Base-by-base conservation (phyloP, 768 basidiomycete species). In the Mrakia gelida region DNA sequence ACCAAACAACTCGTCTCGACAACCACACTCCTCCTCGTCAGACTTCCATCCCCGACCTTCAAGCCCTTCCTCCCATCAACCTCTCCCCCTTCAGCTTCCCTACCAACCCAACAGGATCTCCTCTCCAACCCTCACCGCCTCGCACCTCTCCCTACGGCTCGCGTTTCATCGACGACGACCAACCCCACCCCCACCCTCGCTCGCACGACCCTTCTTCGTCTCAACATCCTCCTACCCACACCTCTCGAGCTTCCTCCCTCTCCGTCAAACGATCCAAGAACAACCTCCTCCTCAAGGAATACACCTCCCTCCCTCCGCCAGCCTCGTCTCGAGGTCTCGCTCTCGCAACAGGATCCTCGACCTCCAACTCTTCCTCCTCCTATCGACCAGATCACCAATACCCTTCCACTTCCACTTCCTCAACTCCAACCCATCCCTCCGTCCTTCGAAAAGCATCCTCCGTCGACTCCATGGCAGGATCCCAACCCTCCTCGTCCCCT, bases 391-490 rank as follows among this genome's bases (percentile, higher is more conserved):
- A 26, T 9, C 34, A 70, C 26, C 34, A 26, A 0, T 7, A 45
- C 18, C 21, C 34, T n/a, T n/a, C 67, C 18, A n/a, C 34, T 16
- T 26, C 38, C 11, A n/a, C 34, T 16, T 26, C 38, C 11, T 21
- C 67, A 8, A 38, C 67, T 15, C 18, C 49, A 52, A 52, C 18
- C 49, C 49, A 52, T 21, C 21, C 67, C 38, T 70, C 38, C 34
- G 67, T 70, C 23, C 67, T 70, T 43, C 67, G 67, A n/a, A 70
- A 70, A 43, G 67, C 67, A 21, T 70, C 67, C 34, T 70, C 67
- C 32, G 67, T 70, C 38, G 67, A 70, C 67, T 70, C 67, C 3
- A 70, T 70, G 67, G 34, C 67, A 26, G 3, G 34, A 4, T n/a
- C 26, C 23, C 38, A n/a, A 11, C 38, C 67, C 26, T 23, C 15